A percentile compares a stretch with the other conserved stretches of the same genome.
Evolutionary conservation across 2,329 filamentous ascomycete genomes (phyloP).

Genomic region (Trichoderma sp.): DNA sequence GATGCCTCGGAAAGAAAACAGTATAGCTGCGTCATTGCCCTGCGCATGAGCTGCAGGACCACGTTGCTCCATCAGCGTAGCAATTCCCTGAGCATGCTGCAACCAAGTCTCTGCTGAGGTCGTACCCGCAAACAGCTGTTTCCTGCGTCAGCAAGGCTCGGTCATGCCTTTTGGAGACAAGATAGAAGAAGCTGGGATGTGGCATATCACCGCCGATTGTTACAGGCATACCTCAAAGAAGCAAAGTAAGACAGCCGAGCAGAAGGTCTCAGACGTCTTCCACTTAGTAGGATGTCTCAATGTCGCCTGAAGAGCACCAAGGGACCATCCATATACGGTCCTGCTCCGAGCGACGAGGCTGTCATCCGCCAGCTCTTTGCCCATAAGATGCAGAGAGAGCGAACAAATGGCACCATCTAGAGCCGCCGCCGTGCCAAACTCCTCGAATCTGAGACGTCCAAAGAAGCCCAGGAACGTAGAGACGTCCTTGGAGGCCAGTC

Average conservation of each 20-base stretch:
- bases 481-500: conserved; percentile 24
- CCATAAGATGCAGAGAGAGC: conserved; percentile 39
- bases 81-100: conserved; percentile 40
- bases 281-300: conserved; percentile 39
- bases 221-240: conserved; percentile 36
- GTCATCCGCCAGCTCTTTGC: conserved; percentile 34
- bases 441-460: conserved; percentile 29
- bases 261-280: conserved; percentile 42
- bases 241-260: conserved; percentile 41
- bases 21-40: conserved; percentile 38
- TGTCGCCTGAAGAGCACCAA: conserved; percentile 36
- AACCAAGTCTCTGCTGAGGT: conserved; percentile 37
- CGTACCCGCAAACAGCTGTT: conserved; percentile 45
- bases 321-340: conserved; percentile 38
- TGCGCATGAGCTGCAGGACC: conserved; percentile 37
- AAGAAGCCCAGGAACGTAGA: conserved; percentile 30
- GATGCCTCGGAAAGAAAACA: conserved; percentile 39
- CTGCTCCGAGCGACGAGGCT: conserved; percentile 36
- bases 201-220: background rate
- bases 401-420: conserved; percentile 41
- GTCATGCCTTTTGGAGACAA: background rate
- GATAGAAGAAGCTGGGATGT: background rate
- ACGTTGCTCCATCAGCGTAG: conserved; percentile 39
- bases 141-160: conserved; percentile 20
- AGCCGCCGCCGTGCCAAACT: conserved; percentile 36